These are phyloP conservation scores for Aplosporella prunicola DNA, from an alignment of 2,329 filamentous ascomycete species.

Conservation along the genomic window DNA sequence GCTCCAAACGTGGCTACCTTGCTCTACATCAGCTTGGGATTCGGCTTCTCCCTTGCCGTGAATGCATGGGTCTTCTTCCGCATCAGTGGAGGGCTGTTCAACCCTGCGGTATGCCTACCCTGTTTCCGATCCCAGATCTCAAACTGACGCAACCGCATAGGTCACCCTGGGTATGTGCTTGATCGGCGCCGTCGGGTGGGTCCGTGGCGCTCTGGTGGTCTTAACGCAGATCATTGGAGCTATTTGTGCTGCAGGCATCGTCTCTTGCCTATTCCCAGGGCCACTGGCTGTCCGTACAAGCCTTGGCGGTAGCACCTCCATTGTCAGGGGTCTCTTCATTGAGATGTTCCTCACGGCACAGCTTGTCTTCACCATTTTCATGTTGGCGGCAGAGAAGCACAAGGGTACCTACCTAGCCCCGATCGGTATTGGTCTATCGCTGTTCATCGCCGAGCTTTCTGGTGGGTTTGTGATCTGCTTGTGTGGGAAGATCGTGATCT, in stretches of 20 bases:
- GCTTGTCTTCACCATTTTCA: constrained; percentile 42
- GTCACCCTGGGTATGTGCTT: constrained; percentile 41
- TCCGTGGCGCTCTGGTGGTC: constrained; percentile 34
- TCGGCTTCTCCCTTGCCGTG: constrained; percentile 36
- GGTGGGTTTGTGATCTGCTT: constrained; percentile 24
- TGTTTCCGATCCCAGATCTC: not conserved
- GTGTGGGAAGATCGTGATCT: no score
- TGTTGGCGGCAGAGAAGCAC: constrained; percentile 35
- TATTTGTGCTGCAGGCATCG: constrained; percentile 37
- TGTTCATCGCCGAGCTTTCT: constrained; percentile 38
- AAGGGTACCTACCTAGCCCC: constrained; percentile 31
- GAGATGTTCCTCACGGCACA: constrained; percentile 43
- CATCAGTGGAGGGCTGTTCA: constrained; percentile 31
- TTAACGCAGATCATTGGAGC: constrained; percentile 37
- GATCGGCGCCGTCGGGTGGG: constrained; percentile 39
- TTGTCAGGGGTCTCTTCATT: constrained; percentile 39
- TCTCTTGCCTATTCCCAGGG: constrained; percentile 36
- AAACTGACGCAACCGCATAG: constrained; percentile 13
- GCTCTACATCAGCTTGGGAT: constrained; percentile 31
- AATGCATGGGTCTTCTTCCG: constrained; percentile 39
- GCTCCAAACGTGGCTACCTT: constrained; percentile 26
- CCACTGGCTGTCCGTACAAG: constrained; percentile 37
- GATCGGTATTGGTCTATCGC: constrained; percentile 34
- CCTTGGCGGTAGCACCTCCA: constrained; percentile 32
- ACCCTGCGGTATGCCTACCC: constrained; percentile 20